Conservation (phyloP, 2,329 filamentous ascomycete species). For the Penicillium sp. region DNA sequence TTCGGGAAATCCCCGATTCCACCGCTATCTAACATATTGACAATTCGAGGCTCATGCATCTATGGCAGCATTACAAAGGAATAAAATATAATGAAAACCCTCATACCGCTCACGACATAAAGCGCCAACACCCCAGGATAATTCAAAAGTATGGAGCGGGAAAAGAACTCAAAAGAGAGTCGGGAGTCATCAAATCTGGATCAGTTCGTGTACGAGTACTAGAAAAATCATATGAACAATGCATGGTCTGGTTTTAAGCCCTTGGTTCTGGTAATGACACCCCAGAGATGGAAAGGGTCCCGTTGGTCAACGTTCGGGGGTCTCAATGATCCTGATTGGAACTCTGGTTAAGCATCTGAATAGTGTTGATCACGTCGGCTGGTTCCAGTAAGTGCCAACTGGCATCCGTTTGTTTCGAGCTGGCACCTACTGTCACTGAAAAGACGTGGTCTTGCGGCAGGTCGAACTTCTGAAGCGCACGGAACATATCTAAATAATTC, state of each 20-base stretch:
- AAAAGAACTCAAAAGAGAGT: background rate
- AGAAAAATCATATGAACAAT: background rate
- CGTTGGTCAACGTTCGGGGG: background rate
- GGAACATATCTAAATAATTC: constrained; percentile 68
- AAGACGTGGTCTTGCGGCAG: constrained; percentile 70
- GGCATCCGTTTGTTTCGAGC: constrained; percentile 87
- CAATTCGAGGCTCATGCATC: constrained; percentile 13
- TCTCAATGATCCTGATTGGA: constrained; percentile 27
- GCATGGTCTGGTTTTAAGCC: background rate
- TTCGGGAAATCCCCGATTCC: background rate
- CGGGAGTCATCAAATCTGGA: background rate
- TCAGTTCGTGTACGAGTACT: constrained; percentile 9
- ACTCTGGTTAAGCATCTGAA: constrained; percentile 55
- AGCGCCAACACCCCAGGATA: background rate
- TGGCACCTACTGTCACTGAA: constrained; percentile 87
- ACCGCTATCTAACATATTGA: constrained; percentile 8
- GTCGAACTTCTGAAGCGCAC: constrained; percentile 64
- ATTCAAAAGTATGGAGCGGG: background rate
- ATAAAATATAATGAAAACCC: background rate
- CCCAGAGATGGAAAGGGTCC: background rate
- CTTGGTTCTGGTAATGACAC: background rate
- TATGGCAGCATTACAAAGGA: constrained; percentile 11
- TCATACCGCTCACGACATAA: background rate
- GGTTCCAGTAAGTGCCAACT: constrained; percentile 89
- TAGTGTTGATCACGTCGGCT: constrained; percentile 74